Evolutionary conservation across 352 stramenopile species (phyloP), one percentile per base, ranked within the genome.

Genomic region (Phytopythium aichiense): DNA sequence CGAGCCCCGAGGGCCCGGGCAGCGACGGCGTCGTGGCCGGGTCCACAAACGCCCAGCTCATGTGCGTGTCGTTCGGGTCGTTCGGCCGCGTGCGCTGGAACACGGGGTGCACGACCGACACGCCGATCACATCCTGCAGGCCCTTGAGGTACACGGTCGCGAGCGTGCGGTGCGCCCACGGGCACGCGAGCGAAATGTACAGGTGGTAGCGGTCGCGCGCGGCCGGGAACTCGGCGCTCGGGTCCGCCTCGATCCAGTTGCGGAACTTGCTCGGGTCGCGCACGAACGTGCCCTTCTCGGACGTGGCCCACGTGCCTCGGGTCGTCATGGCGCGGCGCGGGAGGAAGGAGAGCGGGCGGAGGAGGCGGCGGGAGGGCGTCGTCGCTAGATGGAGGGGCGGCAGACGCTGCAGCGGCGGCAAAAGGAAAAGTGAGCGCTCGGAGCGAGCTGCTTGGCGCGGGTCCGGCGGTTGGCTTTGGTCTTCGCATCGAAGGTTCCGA

Each of bases 151-250:
- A 76, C 51, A 97, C 72, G 50, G 95, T 88, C 33, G 94, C 86
- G 16, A 98, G 65, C 55, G 79, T 91, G 56, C 84, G 81, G 58
- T 81, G 77, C 0, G 86, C 84, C 82, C 82, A 94, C 33, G 97
- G 97, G 78, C 96, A 99, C 37, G 97, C 97, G 31, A 95, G 81
- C 57, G 93, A 97, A 37, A 99, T 89, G 80, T 98, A 98, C 30
- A 99, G 75, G 75, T 99, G 96, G 78, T 99, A 93, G 37, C 84
- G 81, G 48, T 65, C 53, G 43, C 67, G 72, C 64, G 89, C 72
- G 20, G 84, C 77, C 1, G 84, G 77, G 67, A 90, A 92, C 63
- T 82, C 69, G 48, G 81, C 81, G 69, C 85, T 77, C 22, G 76
- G 55, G 50, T 66, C 59, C 25, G 77, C 53, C 61, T 90, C 72